Conservation (phyloP, 768 basidiomycete genomes). For the Mycena floridula region DNA sequence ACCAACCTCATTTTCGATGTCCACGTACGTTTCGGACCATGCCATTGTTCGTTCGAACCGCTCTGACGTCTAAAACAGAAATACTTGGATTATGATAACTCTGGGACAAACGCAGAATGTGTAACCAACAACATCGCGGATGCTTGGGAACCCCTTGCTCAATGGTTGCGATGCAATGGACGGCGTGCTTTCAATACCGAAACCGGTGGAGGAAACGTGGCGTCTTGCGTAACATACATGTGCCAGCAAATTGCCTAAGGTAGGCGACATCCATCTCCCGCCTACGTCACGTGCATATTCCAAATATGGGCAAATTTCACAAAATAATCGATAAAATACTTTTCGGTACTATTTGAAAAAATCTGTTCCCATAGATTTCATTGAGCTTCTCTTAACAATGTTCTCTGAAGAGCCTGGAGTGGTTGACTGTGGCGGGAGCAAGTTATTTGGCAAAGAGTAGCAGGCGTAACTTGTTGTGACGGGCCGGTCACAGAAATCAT, state of each 20-base stretch:
- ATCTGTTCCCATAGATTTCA: no score
- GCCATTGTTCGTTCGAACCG: background rate
- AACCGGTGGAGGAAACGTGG: conserved; percentile 51
- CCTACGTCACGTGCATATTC: no score
- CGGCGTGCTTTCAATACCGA: conserved; percentile 56
- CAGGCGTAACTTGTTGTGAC: no score
- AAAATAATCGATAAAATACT: no score
- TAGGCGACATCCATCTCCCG: no score
- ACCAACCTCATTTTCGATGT: conserved; percentile 52
- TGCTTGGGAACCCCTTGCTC: conserved; percentile 38
- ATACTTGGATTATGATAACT: background rate
- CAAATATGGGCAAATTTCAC: no score
- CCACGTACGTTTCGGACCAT: conserved; percentile 26
- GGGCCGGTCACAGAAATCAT: no score
- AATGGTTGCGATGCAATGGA: conserved; percentile 41
- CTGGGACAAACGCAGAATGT: conserved; percentile 27
- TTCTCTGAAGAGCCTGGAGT: no score
- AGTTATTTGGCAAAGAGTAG: no score
- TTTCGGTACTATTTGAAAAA: no score
- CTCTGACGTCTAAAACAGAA: background rate
- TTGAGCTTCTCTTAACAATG: no score
- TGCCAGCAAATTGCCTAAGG: conserved; percentile 31
- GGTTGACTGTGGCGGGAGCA: no score
- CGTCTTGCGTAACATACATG: conserved; percentile 38
- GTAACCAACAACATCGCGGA: conserved; percentile 47